Conservation (phyloP, 441 rosid species). For the Adansonia rubrostipa region DNA sequence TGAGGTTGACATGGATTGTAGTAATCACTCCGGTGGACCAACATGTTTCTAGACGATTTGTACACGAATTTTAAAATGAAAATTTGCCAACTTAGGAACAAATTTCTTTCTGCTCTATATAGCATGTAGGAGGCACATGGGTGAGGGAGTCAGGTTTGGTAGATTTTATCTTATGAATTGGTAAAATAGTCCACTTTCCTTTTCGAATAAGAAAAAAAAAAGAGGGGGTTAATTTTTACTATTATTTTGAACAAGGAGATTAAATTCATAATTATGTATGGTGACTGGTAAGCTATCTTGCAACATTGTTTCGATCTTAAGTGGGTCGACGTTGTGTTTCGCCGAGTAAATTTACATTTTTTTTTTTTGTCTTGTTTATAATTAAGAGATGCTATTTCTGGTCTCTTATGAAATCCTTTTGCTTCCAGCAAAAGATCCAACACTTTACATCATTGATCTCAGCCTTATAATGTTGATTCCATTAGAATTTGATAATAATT, state of each 20-base stretch:
- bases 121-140: neutral
- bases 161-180: neutral
- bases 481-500: slow-evolving; percentile 9
- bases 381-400: neutral
- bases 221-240: neutral
- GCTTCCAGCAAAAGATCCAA: neutral
- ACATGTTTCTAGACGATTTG: neutral
- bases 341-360: neutral
- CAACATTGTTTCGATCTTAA: neutral
- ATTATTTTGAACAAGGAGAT: neutral
- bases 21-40: neutral
- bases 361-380: neutral
- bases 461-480: neutral
- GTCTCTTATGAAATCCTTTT: neutral
- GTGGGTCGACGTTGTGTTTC: neutral
- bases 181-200: neutral
- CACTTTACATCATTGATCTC: neutral
- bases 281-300: neutral
- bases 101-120: neutral
- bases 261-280: neutral
- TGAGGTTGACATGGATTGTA: neutral
- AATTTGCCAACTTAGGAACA: neutral
- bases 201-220: neutral
- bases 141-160: neutral
- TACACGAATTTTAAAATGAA: neutral